Evolutionary conservation across 2,329 filamentous ascomycete species (phyloP), one percentile per base, ranked within the genome.

Genomic region (Daldinia sp.): DNA sequence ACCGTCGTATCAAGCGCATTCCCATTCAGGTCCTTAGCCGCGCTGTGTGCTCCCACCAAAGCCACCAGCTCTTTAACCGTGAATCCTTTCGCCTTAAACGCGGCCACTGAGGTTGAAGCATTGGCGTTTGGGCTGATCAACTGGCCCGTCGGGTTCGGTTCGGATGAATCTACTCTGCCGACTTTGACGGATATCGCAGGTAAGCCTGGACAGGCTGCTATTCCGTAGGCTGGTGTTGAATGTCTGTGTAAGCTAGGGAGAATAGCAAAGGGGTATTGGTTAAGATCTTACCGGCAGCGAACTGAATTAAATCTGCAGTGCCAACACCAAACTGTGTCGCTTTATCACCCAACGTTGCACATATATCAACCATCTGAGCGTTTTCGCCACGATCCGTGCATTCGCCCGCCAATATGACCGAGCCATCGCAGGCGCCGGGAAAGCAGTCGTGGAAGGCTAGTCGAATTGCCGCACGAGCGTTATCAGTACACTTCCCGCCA

Each of bases 381-480:
- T 74, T 74, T 55, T 74, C 72, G 6, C 15, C 37, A 2, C 73
- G 71, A 9, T 67, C 67, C 8, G 58, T 66, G 32, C 73, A 74
- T 50, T 74, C 73, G 41, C 69, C 49, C 4, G 72, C 66, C 4
- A 74, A 61, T 21, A 74, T 74, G 30, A 74, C 57, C 2, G 72
- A 74, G 0, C 73, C 73, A 52, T 74, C 73, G 37, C 73, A 74
- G 0, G 71, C 39, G 0, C 63, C 68, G 2, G 73, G 71, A 32
- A 73, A 74, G 63, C 73, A 74, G 60, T 74, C 73, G 56, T 74
- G 73, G 51, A 74, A 74, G 2, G 70, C 50, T 1, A 71, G 47
- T 4, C 73, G 71, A 37, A 74, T 71, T 3, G 71, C 70, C 2
- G 68, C 68, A 2, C 73, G 71, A 8, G 72, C 71, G n/a, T 70